Percentiles rank a stretch among this genome's conserved stretches.
phyloP scores from a whole-genome alignment of 352 stramenopile genomes.

The Globisporangium viniferum region DNA sequence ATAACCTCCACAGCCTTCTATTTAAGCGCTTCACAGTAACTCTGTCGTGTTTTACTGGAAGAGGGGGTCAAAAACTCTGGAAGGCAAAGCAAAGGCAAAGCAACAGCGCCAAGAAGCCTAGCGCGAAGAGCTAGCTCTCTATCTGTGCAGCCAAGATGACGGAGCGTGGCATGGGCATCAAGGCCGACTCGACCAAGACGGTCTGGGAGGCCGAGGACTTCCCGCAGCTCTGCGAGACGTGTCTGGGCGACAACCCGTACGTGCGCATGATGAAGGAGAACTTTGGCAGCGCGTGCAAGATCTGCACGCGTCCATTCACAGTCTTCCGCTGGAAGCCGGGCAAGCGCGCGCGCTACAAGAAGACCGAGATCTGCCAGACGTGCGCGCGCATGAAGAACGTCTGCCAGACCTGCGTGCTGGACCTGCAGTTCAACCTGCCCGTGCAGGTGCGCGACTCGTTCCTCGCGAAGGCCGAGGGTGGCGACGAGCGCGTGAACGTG shows the following conservation, averaged over 20 bases:
- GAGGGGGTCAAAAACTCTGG: conserved; percentile 8
- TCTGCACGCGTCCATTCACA: conserved; percentile 97
- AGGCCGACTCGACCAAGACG: conserved; percentile 84
- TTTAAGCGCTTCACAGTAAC: neutral
- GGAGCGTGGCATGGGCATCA: conserved; percentile 86
- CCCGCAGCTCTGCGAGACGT: conserved; percentile 97
- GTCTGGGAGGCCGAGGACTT: conserved; percentile 95
- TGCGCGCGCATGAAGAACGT: conserved; percentile 99
- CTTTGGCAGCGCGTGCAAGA: conserved; percentile 97
- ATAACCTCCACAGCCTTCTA: neutral
- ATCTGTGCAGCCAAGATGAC: conserved; percentile 38
- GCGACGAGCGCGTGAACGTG: conserved; percentile 64
- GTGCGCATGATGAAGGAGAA: conserved; percentile 98
- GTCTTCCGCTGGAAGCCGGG: conserved; percentile 98
- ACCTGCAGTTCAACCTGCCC: conserved; percentile 97
- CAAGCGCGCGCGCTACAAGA: conserved; percentile 97
- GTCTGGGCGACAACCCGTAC: conserved; percentile 98
- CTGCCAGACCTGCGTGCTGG: conserved; percentile 98
- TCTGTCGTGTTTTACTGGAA: conserved; percentile 5
- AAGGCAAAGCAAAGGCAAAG: conserved; percentile 13
- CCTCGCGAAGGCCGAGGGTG: conserved; percentile 43
- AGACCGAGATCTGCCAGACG: conserved; percentile 97
- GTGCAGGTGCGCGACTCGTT: conserved; percentile 94
- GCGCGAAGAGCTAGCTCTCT: neutral
- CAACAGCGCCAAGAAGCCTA: neutral